Conservation (phyloP, 495 filamentous ascomycete species). For the Eremomyces bilateralis region DNA sequence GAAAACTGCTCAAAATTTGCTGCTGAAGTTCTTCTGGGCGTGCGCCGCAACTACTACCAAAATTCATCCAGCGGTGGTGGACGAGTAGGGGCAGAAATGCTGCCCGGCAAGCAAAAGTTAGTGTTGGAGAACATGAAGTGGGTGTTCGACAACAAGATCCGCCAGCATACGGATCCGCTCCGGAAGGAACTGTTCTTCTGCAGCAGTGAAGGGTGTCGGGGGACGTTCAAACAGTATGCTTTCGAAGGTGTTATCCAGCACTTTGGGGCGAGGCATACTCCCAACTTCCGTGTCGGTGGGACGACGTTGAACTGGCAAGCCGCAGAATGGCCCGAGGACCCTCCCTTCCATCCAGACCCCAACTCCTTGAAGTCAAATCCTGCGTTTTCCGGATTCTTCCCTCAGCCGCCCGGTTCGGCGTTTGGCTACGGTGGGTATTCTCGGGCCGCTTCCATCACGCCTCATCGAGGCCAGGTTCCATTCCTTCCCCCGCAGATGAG, state of each 20-base stretch:
- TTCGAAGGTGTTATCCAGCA: constrained; percentile 65
- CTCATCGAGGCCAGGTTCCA: too few species aligned
- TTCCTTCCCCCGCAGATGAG: too few species aligned
- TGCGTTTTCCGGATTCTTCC: constrained; percentile 1
- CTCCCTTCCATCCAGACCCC: constrained; percentile 41
- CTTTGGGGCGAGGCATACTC: constrained; percentile 61
- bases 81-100: too few species aligned
- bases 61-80: too few species aligned
- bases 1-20: too few species aligned
- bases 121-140: constrained; percentile 73
- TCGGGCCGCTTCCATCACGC: constrained; percentile 8
- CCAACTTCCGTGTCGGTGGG: constrained; percentile 38
- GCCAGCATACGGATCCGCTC: constrained; percentile 34
- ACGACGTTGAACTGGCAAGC: constrained; percentile 49
- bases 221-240: constrained; percentile 37
- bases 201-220: constrained; percentile 33
- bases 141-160: constrained; percentile 56
- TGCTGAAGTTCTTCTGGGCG: too few species aligned
- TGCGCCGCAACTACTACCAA: too few species aligned
- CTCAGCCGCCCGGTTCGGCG: constrained; percentile 6
- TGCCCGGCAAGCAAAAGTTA: too few species aligned
- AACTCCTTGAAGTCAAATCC: constrained; percentile 7
- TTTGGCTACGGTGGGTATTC: constrained; percentile 20
- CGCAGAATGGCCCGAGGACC: constrained; percentile 54
- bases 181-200: constrained; percentile 55